Evolutionary conservation across 495 filamentous ascomycete genomes (phyloP).

Genomic region (Copromyces sp.): DNA sequence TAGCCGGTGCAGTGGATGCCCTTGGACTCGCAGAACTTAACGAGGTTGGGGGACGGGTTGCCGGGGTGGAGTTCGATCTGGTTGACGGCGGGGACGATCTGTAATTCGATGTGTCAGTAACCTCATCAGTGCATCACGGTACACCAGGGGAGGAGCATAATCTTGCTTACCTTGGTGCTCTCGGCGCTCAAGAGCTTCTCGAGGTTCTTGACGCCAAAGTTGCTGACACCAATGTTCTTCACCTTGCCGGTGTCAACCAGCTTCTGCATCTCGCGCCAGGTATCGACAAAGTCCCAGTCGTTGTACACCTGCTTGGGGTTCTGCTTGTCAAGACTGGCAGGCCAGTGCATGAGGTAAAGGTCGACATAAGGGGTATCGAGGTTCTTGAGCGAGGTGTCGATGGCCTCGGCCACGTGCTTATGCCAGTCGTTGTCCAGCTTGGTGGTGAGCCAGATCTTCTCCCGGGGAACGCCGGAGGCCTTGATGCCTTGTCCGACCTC

Average conservation of each 20-base stretch:
- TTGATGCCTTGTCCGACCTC: slow-evolving; percentile 73
- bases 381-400: slow-evolving; percentile 56
- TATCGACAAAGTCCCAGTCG: slow-evolving; percentile 75
- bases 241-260: slow-evolving; percentile 69
- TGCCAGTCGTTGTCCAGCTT: slow-evolving; percentile 84
- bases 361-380: slow-evolving; percentile 72
- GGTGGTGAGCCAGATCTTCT: slow-evolving; percentile 78
- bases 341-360: slow-evolving; percentile 83
- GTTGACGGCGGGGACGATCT: slow-evolving; percentile 75
- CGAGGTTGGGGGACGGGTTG: slow-evolving; percentile 68
- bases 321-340: slow-evolving; percentile 38
- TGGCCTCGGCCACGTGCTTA: slow-evolving; percentile 52
- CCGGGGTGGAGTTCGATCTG: slow-evolving; percentile 88
- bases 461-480: slow-evolving; percentile 69
- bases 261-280: slow-evolving; percentile 79
- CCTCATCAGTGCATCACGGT: not conserved
- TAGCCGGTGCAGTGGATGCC: slow-evolving; percentile 62
- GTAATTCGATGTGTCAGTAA: slow-evolving; percentile 20
- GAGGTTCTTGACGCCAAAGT: slow-evolving; percentile 60
- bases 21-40: slow-evolving; percentile 59
- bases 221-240: slow-evolving; percentile 72
- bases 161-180: slow-evolving; percentile 28
- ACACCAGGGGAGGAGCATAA: not conserved
- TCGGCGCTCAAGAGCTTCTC: slow-evolving; percentile 56
- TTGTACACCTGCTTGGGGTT: slow-evolving; percentile 30